phyloP scores from a whole-genome alignment of 78 protist genomes.

The Dictyostelium capitatum region DNA sequence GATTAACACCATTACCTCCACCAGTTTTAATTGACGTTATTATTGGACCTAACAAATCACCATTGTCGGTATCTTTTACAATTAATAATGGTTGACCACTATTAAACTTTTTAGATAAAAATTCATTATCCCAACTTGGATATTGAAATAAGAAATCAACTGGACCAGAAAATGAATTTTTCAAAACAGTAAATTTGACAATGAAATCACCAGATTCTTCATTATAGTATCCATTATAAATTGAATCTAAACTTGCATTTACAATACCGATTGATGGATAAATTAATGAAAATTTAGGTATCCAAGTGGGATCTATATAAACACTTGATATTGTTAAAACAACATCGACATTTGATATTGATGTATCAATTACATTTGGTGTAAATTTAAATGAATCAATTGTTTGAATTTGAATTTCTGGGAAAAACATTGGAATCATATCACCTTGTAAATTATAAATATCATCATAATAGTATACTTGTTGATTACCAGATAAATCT shows the following conservation, averaged over 20 bases:
- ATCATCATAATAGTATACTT: neutral
- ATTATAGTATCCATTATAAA: neutral
- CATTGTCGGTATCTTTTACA: neutral
- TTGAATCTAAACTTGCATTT: neutral
- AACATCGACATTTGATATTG: neutral
- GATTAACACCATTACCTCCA: neutral
- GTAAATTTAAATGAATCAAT: neutral
- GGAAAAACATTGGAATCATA: neutral
- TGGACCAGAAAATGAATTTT: neutral
- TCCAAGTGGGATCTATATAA: neutral
- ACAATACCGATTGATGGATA: neutral
- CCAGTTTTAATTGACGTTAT: neutral
- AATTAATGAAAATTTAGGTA: constrained; percentile 2
- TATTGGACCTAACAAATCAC: constrained; percentile 1
- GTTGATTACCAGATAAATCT: neutral
- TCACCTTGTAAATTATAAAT: neutral
- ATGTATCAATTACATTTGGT: neutral
- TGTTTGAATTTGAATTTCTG: neutral
- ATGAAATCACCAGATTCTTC: neutral
- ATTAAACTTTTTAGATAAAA: neutral
- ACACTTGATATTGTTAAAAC: neutral
- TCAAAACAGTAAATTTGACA: neutral
- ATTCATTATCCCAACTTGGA: neutral
- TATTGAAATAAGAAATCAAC: constrained; percentile 7
- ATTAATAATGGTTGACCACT: neutral